Base-by-base conservation (phyloP, 306 rosid genomes). In the Fagus crenata region DNA sequence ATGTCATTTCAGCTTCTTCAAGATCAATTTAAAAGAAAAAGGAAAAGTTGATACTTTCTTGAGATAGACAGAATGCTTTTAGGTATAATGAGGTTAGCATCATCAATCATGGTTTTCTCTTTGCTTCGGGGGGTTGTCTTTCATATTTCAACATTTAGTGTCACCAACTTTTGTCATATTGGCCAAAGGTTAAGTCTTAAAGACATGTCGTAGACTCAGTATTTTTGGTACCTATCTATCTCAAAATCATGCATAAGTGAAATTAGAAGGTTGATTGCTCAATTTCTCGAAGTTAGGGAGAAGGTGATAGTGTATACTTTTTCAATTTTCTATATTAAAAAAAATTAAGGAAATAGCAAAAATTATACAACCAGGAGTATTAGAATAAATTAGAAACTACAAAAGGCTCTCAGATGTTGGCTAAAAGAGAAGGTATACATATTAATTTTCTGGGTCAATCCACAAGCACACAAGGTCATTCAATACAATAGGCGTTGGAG, bases 71-170 rank as follows among this genome's bases (percentile, higher is more conserved):
- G 32, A 18, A 53, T 31, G 55, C 35, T 67, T 60, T 68, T 76
- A 6, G 80, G 58, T 40, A 79, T 53, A 37, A 59, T 7, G 56
- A 69, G 71, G 72, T 33, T 18, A 31, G 72, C 17, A 61, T 61
- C 41, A 33, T 33, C 68, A 69, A 69, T 49, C 37, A 71, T 54
- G 68, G 71, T 53, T 59, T 70, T 56, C 71, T 55, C 55, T 77
- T 77, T 65, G 70, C 71, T 74, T 71, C 22, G 49, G 67, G 77
- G 70, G 53, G 22, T 3, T 59, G 39, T 31, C 35, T 59, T 59
- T 9, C 6, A 32, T 59, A 59, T 31, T 31, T 9, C 3, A 31
- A 59, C 33, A 59, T 59, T 28, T 28, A 46, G 6, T 59, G 4
- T 7, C 3, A 5, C 61, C 61, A 55, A 55, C 61, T 55, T 55